Conservation (phyloP, 2,329 filamentous ascomycete species). For the Paramyrothecium roridum region DNA sequence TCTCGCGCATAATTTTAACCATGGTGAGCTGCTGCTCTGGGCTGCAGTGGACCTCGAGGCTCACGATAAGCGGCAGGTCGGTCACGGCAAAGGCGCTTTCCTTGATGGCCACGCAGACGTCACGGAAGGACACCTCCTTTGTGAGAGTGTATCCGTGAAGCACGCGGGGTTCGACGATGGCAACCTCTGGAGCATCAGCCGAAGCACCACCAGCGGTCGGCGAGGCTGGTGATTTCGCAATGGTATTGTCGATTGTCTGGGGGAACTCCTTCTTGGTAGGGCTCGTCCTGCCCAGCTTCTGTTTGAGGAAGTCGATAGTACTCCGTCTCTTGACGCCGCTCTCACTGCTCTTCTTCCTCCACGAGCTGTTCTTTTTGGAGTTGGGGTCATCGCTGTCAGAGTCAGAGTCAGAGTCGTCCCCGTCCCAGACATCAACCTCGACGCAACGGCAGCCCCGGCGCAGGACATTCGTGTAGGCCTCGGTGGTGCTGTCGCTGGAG, state of each 20-base stretch:
- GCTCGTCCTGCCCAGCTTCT: constrained; percentile 40
- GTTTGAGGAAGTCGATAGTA: constrained; percentile 62
- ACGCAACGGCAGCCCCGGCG: constrained; percentile 85
- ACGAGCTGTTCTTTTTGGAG: constrained; percentile 46
- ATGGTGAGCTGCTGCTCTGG: constrained; percentile 81
- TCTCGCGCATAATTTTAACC: constrained; percentile 86
- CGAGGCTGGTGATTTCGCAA: not conserved
- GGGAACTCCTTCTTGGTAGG: not conserved
- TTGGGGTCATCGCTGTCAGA: constrained; percentile 54
- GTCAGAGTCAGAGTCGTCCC: constrained; percentile 68
- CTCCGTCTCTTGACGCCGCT: constrained; percentile 50
- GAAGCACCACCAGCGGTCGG: constrained; percentile 1
- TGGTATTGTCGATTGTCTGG: constrained; percentile 17
- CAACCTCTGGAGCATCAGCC: constrained; percentile 14
- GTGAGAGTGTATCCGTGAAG: constrained; percentile 89
- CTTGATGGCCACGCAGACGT: constrained; percentile 77
- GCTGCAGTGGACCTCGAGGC: constrained; percentile 85
- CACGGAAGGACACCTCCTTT: constrained; percentile 80
- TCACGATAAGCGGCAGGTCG: constrained; percentile 87
- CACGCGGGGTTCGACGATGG: constrained; percentile 66
- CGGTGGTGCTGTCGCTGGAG: constrained; percentile 79
- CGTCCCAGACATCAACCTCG: constrained; percentile 95
- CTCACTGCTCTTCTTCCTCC: constrained; percentile 53
- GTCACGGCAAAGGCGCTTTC: constrained; percentile 73
- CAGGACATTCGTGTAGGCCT: constrained; percentile 81